phyloP scores from a whole-genome alignment of 495 filamentous ascomycete species.

The Jackrogersella minutella region DNA sequence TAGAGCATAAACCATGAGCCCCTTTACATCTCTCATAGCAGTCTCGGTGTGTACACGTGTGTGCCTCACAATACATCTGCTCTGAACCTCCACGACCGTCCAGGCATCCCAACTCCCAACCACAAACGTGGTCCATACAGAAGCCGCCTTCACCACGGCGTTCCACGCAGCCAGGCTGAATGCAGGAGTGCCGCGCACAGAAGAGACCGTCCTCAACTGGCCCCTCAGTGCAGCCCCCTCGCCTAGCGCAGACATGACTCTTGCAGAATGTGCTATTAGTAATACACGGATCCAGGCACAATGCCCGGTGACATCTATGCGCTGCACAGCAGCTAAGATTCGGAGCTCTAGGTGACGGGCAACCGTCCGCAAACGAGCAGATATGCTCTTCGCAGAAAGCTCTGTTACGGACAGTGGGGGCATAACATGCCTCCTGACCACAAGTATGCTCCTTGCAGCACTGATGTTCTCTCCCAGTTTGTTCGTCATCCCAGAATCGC shows the following conservation, averaged over 20 bases:
- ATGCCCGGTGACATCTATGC: constrained; percentile 20
- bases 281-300: constrained; percentile 14
- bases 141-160: constrained; percentile 22
- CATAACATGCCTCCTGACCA: constrained; percentile 16
- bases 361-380: constrained; percentile 24
- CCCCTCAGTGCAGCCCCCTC: constrained; percentile 21
- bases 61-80: constrained; percentile 28
- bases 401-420: constrained; percentile 18
- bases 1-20: constrained; percentile 16
- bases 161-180: constrained; percentile 20
- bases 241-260: constrained; percentile 17
- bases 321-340: constrained; percentile 19
- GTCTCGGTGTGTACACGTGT: constrained; percentile 23
- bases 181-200: constrained; percentile 20
- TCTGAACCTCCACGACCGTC: constrained; percentile 19
- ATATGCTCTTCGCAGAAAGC: constrained; percentile 28
- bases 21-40: constrained; percentile 30
- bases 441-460: constrained; percentile 35
- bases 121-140: constrained; percentile 29
- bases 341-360: constrained; percentile 5
- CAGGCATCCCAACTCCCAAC: constrained; percentile 27
- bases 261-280: constrained; percentile 28
- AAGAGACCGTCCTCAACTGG: constrained; percentile 18
- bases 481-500: constrained; percentile 22
- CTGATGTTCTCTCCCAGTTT: constrained; percentile 13